Conservation (phyloP, 192 early-diverging fungal genomes). For the Blastocladiella britannica region DNA sequence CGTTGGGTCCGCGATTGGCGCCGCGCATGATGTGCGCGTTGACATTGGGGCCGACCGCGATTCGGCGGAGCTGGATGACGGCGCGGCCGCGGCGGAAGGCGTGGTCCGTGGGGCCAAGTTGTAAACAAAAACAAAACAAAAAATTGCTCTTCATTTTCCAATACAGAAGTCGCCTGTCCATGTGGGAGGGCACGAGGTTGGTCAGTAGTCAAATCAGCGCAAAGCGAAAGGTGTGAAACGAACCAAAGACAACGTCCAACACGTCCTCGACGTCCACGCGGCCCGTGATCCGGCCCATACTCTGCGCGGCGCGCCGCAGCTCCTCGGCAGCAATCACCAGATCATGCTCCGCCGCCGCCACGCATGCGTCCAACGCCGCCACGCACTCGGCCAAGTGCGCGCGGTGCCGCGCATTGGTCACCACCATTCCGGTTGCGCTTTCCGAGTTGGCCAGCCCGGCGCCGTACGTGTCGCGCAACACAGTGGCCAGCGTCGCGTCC, state of each 20-base stretch:
- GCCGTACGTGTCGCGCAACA: constrained; percentile 12
- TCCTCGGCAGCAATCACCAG: constrained; percentile 57
- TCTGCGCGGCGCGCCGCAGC: constrained; percentile 34
- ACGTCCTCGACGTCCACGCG: constrained; percentile 49
- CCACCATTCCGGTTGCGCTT: no score
- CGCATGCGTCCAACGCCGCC: background rate
- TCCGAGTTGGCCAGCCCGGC: no score
- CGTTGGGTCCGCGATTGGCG: background rate
- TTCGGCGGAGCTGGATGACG: background rate
- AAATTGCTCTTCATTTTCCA: constrained; percentile 52
- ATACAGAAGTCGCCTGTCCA: constrained; percentile 64
- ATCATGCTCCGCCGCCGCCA: constrained; percentile 16
- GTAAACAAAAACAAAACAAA: no score
- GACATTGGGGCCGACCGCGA: no score
- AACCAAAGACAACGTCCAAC: constrained; percentile 45
- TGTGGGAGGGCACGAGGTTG: no score
- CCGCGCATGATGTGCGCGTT: background rate
- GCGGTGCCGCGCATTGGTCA: background rate
- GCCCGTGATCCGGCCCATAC: constrained; percentile 51
- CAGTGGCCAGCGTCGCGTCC: constrained; percentile 9
- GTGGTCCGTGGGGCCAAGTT: background rate
- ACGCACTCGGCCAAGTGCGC: background rate
- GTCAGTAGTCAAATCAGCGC: no score
- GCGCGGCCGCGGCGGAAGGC: background rate
- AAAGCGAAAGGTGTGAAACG: no score